Base-by-base conservation (phyloP, 73 alveolate species). In the Paramecium primaurelia region DNA sequence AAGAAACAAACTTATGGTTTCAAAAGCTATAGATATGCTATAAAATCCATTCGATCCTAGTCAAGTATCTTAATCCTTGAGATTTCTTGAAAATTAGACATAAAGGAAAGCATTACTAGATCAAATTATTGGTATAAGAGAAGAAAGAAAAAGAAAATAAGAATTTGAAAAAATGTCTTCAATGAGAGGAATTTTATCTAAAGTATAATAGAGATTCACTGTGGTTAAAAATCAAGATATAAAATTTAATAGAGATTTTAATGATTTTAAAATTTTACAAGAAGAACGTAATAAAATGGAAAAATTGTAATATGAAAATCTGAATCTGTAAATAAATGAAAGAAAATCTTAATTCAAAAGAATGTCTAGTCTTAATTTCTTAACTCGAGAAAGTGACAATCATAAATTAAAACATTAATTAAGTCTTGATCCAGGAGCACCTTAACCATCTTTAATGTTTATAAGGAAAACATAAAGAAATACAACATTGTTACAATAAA, bases 201-300 rank as follows among this genome's bases (percentile, higher is more conserved):
- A 64, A 34, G 84, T 64, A 0, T 64, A 28, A 5, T 28, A 64
- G 30, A 64, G 84, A 28, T 64, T 64, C 28, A 2, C 84, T 28
- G 84, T 10, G 49, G 84, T 64, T 28, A 64, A 64, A 64, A 64
- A 3, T 64, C 20, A 28, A 64, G 51, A 64, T 32, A 28, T 64
- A 14, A 64, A 64, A 64, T 64, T 64, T 34, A 32, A 28, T 32
- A 64, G 84, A 64, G 84, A 64, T 64, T 64, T 64, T 34, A 64
- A 64, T 64, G 84, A 64, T 34, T 64, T 64, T 34, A 64, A 64
- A 64, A 64, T 64, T 64, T 2, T 64, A 34, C 47, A 64, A 64
- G 84, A 64, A 28, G 84, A 64, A 64, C 45, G 84, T 25, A 64
- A 64, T 64, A 64, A 64, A 64, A 64, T 64, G 49, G 84, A 64